Base-by-base conservation (phyloP, 768 basidiomycete species). In the Hemileccinum impolitum region DNA sequence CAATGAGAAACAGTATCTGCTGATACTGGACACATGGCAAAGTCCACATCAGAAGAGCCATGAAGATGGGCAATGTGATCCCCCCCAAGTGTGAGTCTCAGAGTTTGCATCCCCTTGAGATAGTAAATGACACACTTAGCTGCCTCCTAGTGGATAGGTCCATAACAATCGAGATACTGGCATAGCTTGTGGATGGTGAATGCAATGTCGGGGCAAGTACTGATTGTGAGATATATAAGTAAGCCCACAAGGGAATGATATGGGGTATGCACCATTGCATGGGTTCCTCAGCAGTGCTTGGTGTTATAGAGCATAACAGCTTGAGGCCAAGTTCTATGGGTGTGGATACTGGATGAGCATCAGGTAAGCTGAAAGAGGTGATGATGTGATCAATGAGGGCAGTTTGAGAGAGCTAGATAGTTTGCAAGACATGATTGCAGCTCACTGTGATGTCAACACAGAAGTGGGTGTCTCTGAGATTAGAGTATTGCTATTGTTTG, bases 401-500 rank as follows among this genome's bases (percentile, higher is more conserved):
- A 7, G 31, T 34, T 14, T 53, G 51, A 1, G 41, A 48, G 0
- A 53, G 41, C 1, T 3, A 11, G 0, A 53, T 18, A 7, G 51
- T 48, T 3, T 30, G 47, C 10, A n/a, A 57, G 0, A 31, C 54
- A 45, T 3, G 53, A 21, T 74, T 63, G 0, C 65, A 59, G 15
- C 56, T 39, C 26, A 75, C 64, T 7, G 56, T 62, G 17, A 78
- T 72, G 1, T 75, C 73, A 1, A 79, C 45, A 30, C 58, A 50
- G 37, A 61, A 69, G 3, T 57, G 51, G 1, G 63, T 49, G 7
- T 66, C 58, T 0, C 70, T 71, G 0, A 72, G 60, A 26, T 72
- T 70, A 8, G 65, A 60, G 9, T 74, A 70, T 10, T 50, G 51
- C 64, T 66, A 76, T 3, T 53, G 30, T 1, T 25, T 34, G 2